A percentile compares a stretch with the other conserved stretches of the same genome.
phyloP scores from a whole-genome alignment of 768 basidiomycete species.

The Leccinum barrowsii region DNA sequence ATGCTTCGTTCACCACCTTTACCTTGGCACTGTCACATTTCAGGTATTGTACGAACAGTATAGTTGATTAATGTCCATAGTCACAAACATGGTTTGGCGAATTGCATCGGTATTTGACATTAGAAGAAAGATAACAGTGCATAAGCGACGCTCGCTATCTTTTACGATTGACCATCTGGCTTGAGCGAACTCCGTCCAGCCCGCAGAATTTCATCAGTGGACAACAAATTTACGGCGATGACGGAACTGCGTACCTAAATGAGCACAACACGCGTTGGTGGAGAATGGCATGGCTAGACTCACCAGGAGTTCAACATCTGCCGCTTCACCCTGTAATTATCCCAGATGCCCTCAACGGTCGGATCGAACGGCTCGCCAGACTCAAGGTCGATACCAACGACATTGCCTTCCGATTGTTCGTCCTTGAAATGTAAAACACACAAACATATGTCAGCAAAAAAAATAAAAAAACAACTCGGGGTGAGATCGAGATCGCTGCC shows the following conservation, averaged over 20 bases:
- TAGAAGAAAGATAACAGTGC: conserved; percentile 20
- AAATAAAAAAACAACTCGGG: neutral
- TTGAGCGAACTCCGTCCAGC: conserved; percentile 87
- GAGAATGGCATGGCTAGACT: conserved; percentile 26
- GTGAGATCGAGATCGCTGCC: conserved; percentile 8
- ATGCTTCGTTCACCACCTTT: conserved; percentile 18
- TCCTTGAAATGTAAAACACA: conserved; percentile 49
- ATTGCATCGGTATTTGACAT: conserved; percentile 12
- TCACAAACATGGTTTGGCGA: conserved; percentile 15
- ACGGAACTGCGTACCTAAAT: conserved; percentile 58
- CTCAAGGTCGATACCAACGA: conserved; percentile 87
- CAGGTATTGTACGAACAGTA: conserved; percentile 27
- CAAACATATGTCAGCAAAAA: neutral
- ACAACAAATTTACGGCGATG: conserved; percentile 92
- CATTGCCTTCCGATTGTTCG: conserved; percentile 90
- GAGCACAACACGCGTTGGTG: conserved; percentile 20
- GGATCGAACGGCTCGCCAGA: conserved; percentile 97
- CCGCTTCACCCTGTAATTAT: conserved; percentile 97
- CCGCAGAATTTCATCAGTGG: conserved; percentile 93
- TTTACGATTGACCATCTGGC: conserved; percentile 62
- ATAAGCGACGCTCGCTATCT: conserved; percentile 23
- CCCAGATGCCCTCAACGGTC: conserved; percentile 94
- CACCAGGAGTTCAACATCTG: conserved; percentile 98
- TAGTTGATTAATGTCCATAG: conserved; percentile 31
- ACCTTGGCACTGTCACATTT: conserved; percentile 9